phyloP scores from a whole-genome alignment of 2,329 filamentous ascomycete genomes.

The Xylaria multiplex region DNA sequence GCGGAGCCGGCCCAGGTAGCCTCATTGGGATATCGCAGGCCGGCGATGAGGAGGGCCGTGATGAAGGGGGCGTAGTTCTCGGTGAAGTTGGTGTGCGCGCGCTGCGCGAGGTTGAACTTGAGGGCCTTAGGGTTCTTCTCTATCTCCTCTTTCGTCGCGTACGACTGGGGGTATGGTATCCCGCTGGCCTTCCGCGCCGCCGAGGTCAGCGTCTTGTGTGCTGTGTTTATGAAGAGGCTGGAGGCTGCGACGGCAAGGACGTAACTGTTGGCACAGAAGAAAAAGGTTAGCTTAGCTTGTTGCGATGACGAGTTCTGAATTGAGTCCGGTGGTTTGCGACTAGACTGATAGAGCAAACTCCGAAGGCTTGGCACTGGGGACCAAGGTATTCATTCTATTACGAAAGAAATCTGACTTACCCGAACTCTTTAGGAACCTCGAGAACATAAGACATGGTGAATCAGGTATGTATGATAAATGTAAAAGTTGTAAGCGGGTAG shows the following conservation, averaged over 20 bases:
- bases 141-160: constrained; percentile 64
- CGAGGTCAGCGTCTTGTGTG: constrained; percentile 61
- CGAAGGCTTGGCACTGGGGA: too few species aligned
- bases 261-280: constrained; percentile 58
- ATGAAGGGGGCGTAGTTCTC: constrained; percentile 69
- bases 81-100: constrained; percentile 67
- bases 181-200: constrained; percentile 62
- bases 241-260: constrained; percentile 67
- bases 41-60: constrained; percentile 63
- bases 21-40: constrained; percentile 63
- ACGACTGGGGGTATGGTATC: constrained; percentile 66
- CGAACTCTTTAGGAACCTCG: constrained; percentile 60
- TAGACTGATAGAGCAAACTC: neutral
- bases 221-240: constrained; percentile 66
- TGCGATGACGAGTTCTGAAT: neutral
- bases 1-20: constrained; percentile 60
- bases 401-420: constrained; percentile 52
- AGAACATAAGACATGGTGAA: constrained; percentile 57
- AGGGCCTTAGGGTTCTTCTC: constrained; percentile 64
- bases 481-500: neutral
- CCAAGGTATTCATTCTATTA: neutral
- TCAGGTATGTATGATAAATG: constrained; percentile 3
- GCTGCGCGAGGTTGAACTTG: constrained; percentile 67
- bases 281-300: neutral
- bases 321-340: too few species aligned